Evolutionary conservation across 208 protist species (phyloP).

Genomic region (Entamoeba histolytica): DNA sequence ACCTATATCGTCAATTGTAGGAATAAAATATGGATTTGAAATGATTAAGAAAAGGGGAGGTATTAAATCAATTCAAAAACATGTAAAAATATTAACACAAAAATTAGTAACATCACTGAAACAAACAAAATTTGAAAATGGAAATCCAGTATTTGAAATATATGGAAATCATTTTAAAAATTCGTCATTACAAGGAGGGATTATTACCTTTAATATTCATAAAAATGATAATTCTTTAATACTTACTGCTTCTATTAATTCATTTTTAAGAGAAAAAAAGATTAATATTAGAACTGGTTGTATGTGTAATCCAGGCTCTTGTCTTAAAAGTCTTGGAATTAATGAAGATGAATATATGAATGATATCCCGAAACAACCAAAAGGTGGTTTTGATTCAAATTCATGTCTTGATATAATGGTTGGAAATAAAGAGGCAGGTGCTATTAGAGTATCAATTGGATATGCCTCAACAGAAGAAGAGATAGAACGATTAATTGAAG

Average conservation of each 20-base stretch:
- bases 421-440: background rate
- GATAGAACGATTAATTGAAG: too few species aligned
- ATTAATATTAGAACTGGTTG: background rate
- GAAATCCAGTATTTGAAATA: background rate
- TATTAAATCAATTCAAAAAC: background rate
- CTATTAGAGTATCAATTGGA: constrained; percentile 4
- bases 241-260: too few species aligned
- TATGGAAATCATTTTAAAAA: constrained; percentile 6
- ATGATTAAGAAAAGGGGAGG: background rate
- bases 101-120: background rate
- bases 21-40: constrained; percentile 1
- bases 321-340: background rate
- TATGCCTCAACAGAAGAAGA: constrained; percentile 6
- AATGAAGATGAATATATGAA: background rate
- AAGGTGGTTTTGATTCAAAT: background rate
- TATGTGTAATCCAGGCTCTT: background rate
- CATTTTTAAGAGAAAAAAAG: too few species aligned
- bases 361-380: background rate
- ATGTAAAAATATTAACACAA: background rate
- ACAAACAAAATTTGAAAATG: background rate
- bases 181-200: background rate
- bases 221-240: background rate
- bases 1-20: constrained; percentile 1
- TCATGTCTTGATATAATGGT: background rate
- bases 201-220: constrained; percentile 12